Conservation (phyloP, 23 red algal genomes). For the Agarophyton chilense region DNA sequence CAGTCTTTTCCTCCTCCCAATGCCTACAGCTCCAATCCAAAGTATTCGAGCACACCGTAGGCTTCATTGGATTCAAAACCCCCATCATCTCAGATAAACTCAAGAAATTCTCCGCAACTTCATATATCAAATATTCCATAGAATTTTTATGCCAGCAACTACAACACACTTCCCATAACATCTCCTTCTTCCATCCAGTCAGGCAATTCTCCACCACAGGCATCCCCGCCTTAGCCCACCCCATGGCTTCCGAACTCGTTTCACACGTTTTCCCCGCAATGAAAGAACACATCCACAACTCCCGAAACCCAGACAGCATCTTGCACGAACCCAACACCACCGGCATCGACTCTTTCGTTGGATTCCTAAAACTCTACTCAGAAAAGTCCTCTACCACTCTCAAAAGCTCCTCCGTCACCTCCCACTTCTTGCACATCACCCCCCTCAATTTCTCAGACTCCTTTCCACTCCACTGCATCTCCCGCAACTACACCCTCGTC, state of each 20-base stretch:
- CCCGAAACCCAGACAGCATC: background rate
- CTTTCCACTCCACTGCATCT: background rate
- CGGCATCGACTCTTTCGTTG: conserved; percentile 1
- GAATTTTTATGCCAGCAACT: background rate
- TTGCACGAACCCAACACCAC: no score
- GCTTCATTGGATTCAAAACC: background rate
- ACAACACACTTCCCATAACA: background rate
- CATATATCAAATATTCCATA: background rate
- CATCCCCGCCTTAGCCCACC: background rate
- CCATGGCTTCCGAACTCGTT: background rate
- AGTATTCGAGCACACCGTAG: background rate
- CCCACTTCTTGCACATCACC: background rate
- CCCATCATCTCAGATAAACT: background rate
- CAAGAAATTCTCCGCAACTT: background rate
- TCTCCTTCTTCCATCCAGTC: background rate
- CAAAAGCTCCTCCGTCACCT: background rate
- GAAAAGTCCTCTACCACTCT: background rate
- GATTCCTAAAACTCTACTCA: background rate
- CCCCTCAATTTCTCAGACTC: background rate
- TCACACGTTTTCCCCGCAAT: background rate
- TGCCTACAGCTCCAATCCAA: background rate
- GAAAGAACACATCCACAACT: background rate
- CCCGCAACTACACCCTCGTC: background rate
- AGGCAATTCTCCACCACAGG: background rate
- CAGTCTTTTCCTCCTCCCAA: background rate